Evolutionary conservation across 1,284 basidiomycete genomes (phyloP).

Genomic region (Ganoderma sp.): DNA sequence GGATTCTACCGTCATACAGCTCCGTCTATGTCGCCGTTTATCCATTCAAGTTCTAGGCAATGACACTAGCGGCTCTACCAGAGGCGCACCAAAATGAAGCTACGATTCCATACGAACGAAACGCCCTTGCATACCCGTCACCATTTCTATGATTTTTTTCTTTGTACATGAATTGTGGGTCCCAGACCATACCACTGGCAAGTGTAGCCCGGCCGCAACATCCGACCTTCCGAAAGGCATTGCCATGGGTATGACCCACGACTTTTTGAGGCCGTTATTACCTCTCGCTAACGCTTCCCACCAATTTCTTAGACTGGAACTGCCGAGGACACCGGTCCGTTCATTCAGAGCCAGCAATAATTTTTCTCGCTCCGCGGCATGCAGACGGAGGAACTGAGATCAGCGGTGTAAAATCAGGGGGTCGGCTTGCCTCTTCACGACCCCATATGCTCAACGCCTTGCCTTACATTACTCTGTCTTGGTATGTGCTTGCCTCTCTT

Average conservation of each 20-base stretch:
- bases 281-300: neutral
- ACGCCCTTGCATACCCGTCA: neutral
- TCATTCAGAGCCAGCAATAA: neutral
- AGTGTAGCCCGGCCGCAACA: neutral
- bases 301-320: neutral
- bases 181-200: neutral
- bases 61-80: neutral
- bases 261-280: neutral
- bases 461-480: neutral
- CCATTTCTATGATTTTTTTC: neutral
- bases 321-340: constrained; percentile 1
- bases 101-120: neutral
- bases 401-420: neutral
- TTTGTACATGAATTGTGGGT: neutral
- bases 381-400: neutral
- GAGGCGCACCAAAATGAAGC: neutral
- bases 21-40: neutral
- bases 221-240: neutral
- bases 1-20: neutral
- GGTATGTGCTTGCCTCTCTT: neutral
- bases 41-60: neutral
- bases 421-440: neutral
- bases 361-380: neutral
- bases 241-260: neutral
- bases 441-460: neutral